Evolutionary conservation across 23 red algal species (phyloP).

Genomic region (Gracilaria vermiculophylla): DNA sequence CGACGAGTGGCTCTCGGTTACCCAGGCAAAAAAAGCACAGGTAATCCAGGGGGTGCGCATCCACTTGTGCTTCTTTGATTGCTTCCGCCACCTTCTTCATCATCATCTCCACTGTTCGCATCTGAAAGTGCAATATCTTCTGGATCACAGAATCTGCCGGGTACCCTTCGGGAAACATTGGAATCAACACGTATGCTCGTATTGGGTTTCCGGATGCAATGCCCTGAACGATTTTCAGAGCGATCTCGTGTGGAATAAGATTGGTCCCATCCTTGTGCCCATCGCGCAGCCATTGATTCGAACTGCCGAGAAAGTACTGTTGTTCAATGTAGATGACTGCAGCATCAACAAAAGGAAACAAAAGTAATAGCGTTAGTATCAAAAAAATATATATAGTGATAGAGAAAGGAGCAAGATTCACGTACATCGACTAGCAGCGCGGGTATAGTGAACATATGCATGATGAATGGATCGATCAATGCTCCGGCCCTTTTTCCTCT

Average conservation of each 20-base stretch:
- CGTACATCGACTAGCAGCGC: conserved; percentile 62
- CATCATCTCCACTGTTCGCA: conserved; percentile 78
- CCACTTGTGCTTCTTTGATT: conserved; percentile 34
- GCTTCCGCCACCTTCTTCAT: conserved; percentile 43
- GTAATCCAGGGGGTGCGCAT: conserved; percentile 53
- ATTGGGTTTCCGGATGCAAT: conserved; percentile 53
- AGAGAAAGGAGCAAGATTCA: neutral
- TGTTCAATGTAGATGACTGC: conserved; percentile 71
- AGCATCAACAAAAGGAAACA: neutral
- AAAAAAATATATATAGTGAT: neutral
- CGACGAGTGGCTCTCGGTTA: conserved; percentile 28
- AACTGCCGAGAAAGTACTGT: conserved; percentile 75
- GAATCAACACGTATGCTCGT: conserved; percentile 58
- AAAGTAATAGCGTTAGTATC: neutral
- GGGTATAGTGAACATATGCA: conserved; percentile 74
- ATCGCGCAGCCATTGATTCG: conserved; percentile 60
- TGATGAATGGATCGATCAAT: conserved; percentile 66
- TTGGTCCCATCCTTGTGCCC: conserved; percentile 65
- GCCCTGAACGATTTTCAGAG: conserved; percentile 45
- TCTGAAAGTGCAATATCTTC: conserved; percentile 72
- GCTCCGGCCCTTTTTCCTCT: conserved; percentile 63
- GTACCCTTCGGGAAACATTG: conserved; percentile 66
- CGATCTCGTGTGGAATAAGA: conserved; percentile 63
- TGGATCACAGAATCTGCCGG: conserved; percentile 50
- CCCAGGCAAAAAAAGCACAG: conserved; percentile 69